These are phyloP conservation scores for Apiospora malaysiana DNA, from an alignment of 2,329 filamentous ascomycete genomes.

Conservation along the genomic window DNA sequence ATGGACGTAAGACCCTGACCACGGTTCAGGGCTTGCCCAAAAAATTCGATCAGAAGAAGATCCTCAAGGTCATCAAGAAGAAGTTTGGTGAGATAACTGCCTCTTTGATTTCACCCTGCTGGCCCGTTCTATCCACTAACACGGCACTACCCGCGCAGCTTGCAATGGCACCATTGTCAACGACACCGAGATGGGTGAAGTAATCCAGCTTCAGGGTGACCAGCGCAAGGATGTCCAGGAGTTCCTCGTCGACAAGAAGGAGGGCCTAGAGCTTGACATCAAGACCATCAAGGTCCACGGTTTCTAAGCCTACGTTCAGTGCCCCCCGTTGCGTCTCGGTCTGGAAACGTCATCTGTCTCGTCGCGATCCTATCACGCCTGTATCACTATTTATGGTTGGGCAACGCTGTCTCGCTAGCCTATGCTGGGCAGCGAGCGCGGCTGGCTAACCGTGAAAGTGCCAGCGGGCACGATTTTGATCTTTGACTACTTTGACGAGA, in stretches of 20 bases:
- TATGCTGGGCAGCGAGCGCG: conserved; percentile 28
- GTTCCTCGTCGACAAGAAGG: conserved; percentile 95
- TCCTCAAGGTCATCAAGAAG: conserved; percentile 99
- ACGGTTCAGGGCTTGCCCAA: conserved; percentile 98
- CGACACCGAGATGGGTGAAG: conserved; percentile 96
- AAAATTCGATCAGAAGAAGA: conserved; percentile 99
- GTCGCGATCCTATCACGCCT: conserved; percentile 28
- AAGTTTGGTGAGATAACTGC: conserved; percentile 75
- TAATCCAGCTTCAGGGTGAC: conserved; percentile 99
- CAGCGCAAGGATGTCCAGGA: conserved; percentile 99
- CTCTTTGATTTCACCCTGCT: background rate
- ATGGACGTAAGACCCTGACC: conserved; percentile 99
- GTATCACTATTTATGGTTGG: conserved; percentile 19
- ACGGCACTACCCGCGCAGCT: conserved; percentile 55
- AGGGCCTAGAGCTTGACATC: conserved; percentile 89
- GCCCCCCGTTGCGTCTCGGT: conserved; percentile 26
- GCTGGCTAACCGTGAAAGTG: conserved; percentile 30
- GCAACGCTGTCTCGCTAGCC: conserved; percentile 27
- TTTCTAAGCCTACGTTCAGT: conserved; percentile 58
- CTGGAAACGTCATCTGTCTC: conserved; percentile 32
- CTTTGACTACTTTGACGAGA: conserved; percentile 30
- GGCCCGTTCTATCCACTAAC: background rate
- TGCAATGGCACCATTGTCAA: conserved; percentile 99
- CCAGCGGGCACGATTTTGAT: conserved; percentile 7
- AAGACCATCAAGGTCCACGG: conserved; percentile 93